Conservation (phyloP, 805 yeast genomes). For the Isabelozyma heimii region DNA sequence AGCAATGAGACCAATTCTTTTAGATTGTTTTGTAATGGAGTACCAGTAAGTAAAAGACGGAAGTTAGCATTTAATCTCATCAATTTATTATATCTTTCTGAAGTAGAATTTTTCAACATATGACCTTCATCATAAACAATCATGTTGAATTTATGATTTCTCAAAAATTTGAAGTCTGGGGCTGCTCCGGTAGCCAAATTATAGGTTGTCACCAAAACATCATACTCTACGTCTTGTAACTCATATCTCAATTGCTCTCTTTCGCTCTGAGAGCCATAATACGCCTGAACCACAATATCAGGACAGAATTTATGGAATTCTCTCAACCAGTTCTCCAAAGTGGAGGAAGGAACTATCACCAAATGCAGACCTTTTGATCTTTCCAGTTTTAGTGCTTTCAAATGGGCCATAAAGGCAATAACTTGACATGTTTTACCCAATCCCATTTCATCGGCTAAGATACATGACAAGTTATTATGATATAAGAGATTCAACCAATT, state of each 20-base stretch:
- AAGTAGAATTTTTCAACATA: constrained; percentile 83
- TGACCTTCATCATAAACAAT: constrained; percentile 98
- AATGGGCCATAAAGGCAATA: constrained; percentile 82
- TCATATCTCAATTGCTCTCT: constrained; percentile 81
- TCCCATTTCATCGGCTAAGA: constrained; percentile 98
- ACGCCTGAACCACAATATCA: constrained; percentile 75
- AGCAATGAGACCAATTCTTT: constrained; percentile 85
- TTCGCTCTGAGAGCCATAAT: constrained; percentile 84
- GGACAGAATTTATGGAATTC: constrained; percentile 93
- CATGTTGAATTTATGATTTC: constrained; percentile 73
- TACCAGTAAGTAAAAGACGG: constrained; percentile 87
- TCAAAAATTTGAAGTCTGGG: constrained; percentile 75
- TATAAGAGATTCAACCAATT: constrained; percentile 89
- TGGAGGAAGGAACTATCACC: constrained; percentile 94
- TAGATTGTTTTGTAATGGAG: constrained; percentile 93
- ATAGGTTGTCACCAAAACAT: constrained; percentile 93
- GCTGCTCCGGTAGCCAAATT: constrained; percentile 86
- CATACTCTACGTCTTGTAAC: constrained; percentile 58
- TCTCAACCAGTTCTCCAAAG: constrained; percentile 95
- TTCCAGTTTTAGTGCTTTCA: constrained; percentile 56
- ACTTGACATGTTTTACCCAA: constrained; percentile 97
- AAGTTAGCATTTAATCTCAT: constrained; percentile 84
- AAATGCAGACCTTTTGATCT: constrained; percentile 72
- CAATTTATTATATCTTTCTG: constrained; percentile 83
- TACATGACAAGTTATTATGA: constrained; percentile 78